These are phyloP conservation scores for Hypoxylon sp. DNA, from an alignment of 2,329 filamentous ascomycete genomes.

Conservation along the genomic window DNA sequence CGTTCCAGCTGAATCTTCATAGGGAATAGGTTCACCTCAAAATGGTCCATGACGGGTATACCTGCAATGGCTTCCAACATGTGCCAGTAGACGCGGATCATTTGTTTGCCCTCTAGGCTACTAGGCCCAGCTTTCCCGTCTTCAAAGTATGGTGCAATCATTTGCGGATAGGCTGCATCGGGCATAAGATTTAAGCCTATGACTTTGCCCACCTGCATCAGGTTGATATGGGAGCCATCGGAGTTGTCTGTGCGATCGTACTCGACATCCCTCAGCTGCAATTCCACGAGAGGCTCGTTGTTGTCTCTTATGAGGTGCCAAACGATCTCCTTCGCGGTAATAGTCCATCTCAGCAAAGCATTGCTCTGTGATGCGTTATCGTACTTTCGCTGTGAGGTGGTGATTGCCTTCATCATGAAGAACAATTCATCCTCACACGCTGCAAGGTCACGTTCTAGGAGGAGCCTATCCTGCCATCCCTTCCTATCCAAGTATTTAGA, in stretches of 20 bases:
- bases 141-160: conserved; percentile 91
- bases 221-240: conserved; percentile 95
- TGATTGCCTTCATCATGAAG: conserved; percentile 99
- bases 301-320: conserved; percentile 95
- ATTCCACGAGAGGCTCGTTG: conserved; percentile 89
- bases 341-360: conserved; percentile 90
- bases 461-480: conserved; percentile 90
- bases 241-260: conserved; percentile 98
- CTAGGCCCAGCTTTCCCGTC: conserved; percentile 68
- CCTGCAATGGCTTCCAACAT: conserved; percentile 98
- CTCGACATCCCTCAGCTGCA: conserved; percentile 90
- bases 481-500: conserved; percentile 87
- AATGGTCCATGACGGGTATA: conserved; percentile 96
- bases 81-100: conserved; percentile 96
- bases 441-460: conserved; percentile 90
- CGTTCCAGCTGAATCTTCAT: conserved; percentile 94
- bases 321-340: conserved; percentile 94
- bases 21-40: conserved; percentile 93
- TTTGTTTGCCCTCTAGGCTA: conserved; percentile 77
- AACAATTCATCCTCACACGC: conserved; percentile 97
- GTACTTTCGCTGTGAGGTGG: conserved; percentile 90
- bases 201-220: conserved; percentile 88
- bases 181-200: conserved; percentile 90
- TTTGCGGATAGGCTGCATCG: conserved; percentile 94
- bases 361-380: conserved; percentile 81